A percentile compares a stretch with the other conserved stretches of the same genome.
Conservation (phyloP, 2,329 filamentous ascomycete genomes). For the Sclerotinia borealis region DNA sequence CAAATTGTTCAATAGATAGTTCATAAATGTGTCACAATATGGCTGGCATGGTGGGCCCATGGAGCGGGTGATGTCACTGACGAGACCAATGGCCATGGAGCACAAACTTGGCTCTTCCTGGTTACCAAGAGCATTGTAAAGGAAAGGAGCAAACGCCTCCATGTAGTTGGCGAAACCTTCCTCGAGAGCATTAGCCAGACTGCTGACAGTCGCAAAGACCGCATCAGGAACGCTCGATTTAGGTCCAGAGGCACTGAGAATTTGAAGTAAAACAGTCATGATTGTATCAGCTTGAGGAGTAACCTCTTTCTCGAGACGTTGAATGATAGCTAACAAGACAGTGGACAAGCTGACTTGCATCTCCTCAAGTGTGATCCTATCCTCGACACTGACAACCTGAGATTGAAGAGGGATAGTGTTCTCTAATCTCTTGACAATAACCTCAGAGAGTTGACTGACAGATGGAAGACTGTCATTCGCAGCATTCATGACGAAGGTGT, state of each 20-base stretch:
- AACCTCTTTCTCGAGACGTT: constrained; percentile 86
- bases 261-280: constrained; percentile 81
- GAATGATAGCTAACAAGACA: constrained; percentile 85
- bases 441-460: constrained; percentile 75
- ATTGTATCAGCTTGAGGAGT: constrained; percentile 85
- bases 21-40: constrained; percentile 97
- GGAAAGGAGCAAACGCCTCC: constrained; percentile 86
- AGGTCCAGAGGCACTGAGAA: constrained; percentile 67
- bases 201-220: constrained; percentile 85
- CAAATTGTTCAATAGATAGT: constrained; percentile 88
- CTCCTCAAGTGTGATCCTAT: constrained; percentile 91
- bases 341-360: constrained; percentile 95
- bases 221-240: constrained; percentile 95
- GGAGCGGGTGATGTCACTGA: constrained; percentile 92
- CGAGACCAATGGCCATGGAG: constrained; percentile 94
- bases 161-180: constrained; percentile 96
- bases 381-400: constrained; percentile 94
- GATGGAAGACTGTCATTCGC: constrained; percentile 78
- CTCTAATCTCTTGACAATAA: constrained; percentile 86
- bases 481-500: constrained; percentile 86
- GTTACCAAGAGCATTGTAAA: constrained; percentile 91
- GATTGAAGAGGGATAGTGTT: constrained; percentile 82
- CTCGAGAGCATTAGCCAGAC: constrained; percentile 85
- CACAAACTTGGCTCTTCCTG: constrained; percentile 92
- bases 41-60: constrained; percentile 86